phyloP scores from a whole-genome alignment of 2,329 filamentous ascomycete genomes.

The Colletotrichum echinochloae region DNA sequence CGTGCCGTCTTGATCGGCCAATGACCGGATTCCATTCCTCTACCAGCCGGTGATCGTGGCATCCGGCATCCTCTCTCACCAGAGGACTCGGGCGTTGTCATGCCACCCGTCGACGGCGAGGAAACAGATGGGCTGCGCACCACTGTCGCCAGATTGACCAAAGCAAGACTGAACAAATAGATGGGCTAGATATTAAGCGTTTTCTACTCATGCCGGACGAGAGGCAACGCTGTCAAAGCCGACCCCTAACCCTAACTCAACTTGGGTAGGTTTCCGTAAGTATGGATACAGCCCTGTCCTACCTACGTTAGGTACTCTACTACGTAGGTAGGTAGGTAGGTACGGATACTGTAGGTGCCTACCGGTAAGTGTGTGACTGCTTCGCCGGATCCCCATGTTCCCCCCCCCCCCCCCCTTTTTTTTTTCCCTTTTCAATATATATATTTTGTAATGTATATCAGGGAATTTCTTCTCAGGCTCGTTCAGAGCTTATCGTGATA shows the following conservation, averaged over 20 bases:
- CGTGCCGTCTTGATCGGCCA: neutral
- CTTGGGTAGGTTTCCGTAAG: neutral
- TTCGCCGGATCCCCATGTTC: neutral
- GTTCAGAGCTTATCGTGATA: neutral
- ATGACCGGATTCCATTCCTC: neutral
- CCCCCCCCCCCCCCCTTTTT: too few relatives aligned
- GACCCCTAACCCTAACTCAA: neutral
- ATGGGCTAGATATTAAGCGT: neutral
- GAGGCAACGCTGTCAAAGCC: neutral
- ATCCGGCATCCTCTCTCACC: too few relatives aligned
- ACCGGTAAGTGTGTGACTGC: neutral
- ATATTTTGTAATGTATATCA: neutral
- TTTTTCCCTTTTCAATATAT: neutral
- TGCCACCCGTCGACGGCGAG: neutral
- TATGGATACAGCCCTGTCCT: neutral
- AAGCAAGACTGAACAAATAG: neutral
- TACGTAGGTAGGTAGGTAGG: too few relatives aligned
- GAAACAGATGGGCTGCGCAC: neutral
- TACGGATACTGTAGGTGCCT: neutral
- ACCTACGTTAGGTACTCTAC: too few relatives aligned
- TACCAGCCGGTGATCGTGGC: neutral
- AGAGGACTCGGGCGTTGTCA: neutral
- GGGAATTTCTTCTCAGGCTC: too few relatives aligned
- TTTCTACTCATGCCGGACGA: neutral
- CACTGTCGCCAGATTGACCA: neutral